Evolutionary conservation across 176 grass and related monocot genomes (phyloP).

Genomic region (Oryza meridionalis): DNA sequence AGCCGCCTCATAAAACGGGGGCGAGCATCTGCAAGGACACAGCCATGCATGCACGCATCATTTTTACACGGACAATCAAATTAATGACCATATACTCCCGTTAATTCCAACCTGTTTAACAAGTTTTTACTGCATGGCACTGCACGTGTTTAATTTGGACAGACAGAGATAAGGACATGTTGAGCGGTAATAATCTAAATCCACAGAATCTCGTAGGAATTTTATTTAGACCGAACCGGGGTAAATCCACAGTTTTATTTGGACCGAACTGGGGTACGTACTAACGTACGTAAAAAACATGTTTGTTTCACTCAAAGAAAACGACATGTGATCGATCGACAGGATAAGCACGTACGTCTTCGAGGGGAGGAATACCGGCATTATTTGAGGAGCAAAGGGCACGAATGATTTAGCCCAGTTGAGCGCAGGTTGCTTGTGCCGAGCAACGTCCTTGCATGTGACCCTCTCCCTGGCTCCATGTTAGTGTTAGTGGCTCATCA

Average conservation of each 20-base stretch:
- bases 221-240: not conserved
- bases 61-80: constrained; percentile 47
- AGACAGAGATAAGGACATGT: not conserved
- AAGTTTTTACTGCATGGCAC: not conserved
- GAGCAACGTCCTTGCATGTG: constrained; percentile 48
- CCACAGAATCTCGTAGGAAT: not conserved
- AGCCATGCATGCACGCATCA: not conserved
- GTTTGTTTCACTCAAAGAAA: not conserved
- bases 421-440: constrained; percentile 41
- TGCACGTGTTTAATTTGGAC: not conserved
- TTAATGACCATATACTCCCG: not conserved
- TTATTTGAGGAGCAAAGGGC: constrained; percentile 26
- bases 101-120: not conserved
- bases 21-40: constrained; percentile 6
- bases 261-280: not conserved
- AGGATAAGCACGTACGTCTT: constrained; percentile 5
- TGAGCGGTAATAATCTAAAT: not conserved
- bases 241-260: not conserved
- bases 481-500: not conserved
- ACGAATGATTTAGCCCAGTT: constrained; percentile 47
- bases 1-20: constrained; percentile 59
- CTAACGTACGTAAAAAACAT: not conserved
- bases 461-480: constrained; percentile 31
- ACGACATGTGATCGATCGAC: not conserved
- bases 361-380: not conserved